Conservation (phyloP, 805 yeast species). For the Lipomyces yamadae region DNA sequence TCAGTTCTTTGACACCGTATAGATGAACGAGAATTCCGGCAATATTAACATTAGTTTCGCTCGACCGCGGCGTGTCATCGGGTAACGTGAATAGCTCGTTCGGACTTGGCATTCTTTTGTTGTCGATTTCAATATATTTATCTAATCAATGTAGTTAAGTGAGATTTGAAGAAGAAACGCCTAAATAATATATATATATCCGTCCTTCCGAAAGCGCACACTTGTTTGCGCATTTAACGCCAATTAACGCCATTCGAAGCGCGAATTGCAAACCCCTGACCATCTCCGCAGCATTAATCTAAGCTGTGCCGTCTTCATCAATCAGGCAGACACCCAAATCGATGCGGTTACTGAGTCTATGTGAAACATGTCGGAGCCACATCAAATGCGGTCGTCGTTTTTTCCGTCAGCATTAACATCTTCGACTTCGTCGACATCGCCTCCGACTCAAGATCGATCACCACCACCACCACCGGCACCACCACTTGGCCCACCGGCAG, state of each 20-base stretch:
- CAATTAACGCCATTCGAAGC: not conserved
- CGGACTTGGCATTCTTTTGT: not conserved
- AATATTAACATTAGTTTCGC: slow-evolving; percentile 40
- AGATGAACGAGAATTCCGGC: slow-evolving; percentile 56
- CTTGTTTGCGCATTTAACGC: not conserved
- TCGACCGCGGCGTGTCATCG: slow-evolving; percentile 30
- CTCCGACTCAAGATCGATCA: not conserved
- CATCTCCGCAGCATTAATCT: no score
- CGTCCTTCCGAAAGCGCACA: not conserved
- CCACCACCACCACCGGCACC: not conserved
- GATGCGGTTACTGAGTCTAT: not conserved
- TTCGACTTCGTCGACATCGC: not conserved
- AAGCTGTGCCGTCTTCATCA: no score
- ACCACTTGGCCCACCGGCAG: not conserved
- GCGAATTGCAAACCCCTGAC: no score
- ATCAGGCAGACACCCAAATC: not conserved
- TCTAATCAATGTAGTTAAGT: no score
- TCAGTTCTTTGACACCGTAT: slow-evolving; percentile 49
- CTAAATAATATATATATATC: no score
- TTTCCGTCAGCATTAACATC: not conserved
- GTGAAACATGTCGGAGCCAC: not conserved
- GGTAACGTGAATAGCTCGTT: slow-evolving; percentile 25
- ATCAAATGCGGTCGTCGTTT: not conserved
- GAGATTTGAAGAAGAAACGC: not conserved
- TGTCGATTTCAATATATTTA: no score